Conservation (phyloP, 139 green algal genomes). For the Dunaliella primolecta region DNA sequence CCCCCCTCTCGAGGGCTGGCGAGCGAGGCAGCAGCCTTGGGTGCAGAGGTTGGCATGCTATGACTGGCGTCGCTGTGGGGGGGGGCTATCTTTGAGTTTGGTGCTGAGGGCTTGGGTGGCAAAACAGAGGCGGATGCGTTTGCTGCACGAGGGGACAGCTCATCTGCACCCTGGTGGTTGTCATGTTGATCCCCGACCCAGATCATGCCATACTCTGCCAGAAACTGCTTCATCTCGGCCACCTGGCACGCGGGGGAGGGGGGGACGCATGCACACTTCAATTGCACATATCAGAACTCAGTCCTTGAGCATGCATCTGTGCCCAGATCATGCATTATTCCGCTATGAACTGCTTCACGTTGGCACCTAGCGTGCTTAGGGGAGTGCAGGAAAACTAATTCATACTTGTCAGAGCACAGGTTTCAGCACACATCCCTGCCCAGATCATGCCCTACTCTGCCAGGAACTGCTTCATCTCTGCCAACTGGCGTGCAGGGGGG, state of each 20-base stretch:
- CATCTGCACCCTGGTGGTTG: background rate
- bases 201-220: slow-evolving; percentile 61
- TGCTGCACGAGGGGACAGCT: background rate
- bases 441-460: slow-evolving; percentile 63
- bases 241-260: slow-evolving; percentile 15
- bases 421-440: slow-evolving; percentile 29
- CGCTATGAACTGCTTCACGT: background rate
- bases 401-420: background rate
- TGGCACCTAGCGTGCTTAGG: background rate
- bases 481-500: slow-evolving; percentile 13
- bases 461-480: slow-evolving; percentile 58
- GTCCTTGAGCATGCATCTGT: background rate
- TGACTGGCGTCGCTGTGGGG: background rate
- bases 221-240: slow-evolving; percentile 54
- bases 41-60: background rate
- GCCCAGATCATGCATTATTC: background rate
- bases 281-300: no score
- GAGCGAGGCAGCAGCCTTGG: background rate
- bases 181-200: slow-evolving; percentile 45
- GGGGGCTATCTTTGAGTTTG: no score
- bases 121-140: background rate
- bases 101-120: background rate
- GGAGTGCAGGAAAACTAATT: background rate
- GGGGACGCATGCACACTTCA: background rate
- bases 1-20: no score